Evolutionary conservation across 768 basidiomycete genomes (phyloP), one percentile per base, ranked within the genome.

Genomic region (Suillus subluteus): DNA sequence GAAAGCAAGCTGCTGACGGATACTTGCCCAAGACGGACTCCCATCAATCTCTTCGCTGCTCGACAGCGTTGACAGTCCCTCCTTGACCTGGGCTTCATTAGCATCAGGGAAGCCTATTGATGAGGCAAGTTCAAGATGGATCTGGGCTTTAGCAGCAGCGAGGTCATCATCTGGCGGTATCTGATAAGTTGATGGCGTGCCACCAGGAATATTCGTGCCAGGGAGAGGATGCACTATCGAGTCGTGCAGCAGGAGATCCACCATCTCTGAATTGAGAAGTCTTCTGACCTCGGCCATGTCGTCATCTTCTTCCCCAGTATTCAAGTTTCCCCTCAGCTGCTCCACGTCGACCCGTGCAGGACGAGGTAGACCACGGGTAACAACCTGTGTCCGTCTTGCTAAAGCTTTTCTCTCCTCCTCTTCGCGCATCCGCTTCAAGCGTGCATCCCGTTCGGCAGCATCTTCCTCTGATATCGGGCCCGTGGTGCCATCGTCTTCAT

Each of bases 401-500:
- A 98, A 80, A 13, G 87, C 88, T 70, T 87, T 90, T 56, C 85
- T 80, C 74, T 94, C 91, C 77, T 94, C 94, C 68, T 91, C 91
- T 73, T 94, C 94, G 64, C 82, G 82, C 56, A 83, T 76, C 38
- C 87, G 84, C 73, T 83, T 86, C 55, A 92, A 72, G 65, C 86
- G 84, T 2, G 90, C 92, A 76, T 99, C 97, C 16, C 96, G 84
- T 75, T 97, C 96, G 4, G 96, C 91, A 0, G 96, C 96, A 77
- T 99, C 98, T 77, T 98, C 95, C 66, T 89, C 91, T 0, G 23
- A 70, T 74, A 66, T 68, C 70, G 62, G 69, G 9, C 62, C 68
- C 30, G 61, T 69, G 13, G 46, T 79, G 15, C 72, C 73, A 6
- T 79, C 83, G 12, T 82, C 85, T 13, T 87, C 92, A 1, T 61